Evolutionary conservation across 495 filamentous ascomycete species (phyloP).

Genomic region (Trichoderma parareesei): DNA sequence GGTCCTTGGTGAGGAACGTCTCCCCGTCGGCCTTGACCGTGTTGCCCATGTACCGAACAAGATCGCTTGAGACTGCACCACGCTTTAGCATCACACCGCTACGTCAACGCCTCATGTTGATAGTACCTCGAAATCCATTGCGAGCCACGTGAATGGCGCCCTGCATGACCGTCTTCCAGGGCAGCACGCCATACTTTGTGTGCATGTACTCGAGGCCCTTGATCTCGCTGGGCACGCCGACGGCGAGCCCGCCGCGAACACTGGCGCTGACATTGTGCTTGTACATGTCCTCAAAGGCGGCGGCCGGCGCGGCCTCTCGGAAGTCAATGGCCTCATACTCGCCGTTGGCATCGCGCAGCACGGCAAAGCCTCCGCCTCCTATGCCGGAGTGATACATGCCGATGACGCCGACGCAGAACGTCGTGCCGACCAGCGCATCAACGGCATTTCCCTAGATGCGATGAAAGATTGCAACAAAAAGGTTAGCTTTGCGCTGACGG

Average conservation of each 20-base stretch:
- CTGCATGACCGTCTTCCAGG: slow-evolving; percentile 45
- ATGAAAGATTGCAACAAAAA: not conserved
- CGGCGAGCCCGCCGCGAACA: slow-evolving; percentile 33
- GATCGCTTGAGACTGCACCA: slow-evolving; percentile 47
- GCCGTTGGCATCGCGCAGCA: slow-evolving; percentile 57
- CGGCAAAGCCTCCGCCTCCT: slow-evolving; percentile 83
- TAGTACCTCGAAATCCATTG: slow-evolving; percentile 52
- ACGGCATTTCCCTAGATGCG: slow-evolving; percentile 55
- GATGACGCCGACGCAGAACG: slow-evolving; percentile 67
- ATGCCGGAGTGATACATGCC: slow-evolving; percentile 89
- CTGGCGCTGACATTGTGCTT: slow-evolving; percentile 31
- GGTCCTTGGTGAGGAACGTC: slow-evolving; percentile 2
- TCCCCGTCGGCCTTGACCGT: slow-evolving; percentile 18
- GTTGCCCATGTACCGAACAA: slow-evolving; percentile 57
- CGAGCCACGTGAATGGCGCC: slow-evolving; percentile 70
- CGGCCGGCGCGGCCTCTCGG: slow-evolving; percentile 73
- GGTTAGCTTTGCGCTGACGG: no score
- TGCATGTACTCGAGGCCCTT: slow-evolving; percentile 71
- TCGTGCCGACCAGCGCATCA: slow-evolving; percentile 65
- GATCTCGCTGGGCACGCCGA: slow-evolving; percentile 75
- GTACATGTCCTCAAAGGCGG: slow-evolving; percentile 76
- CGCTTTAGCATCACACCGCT: slow-evolving; percentile 10
- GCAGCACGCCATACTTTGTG: slow-evolving; percentile 45
- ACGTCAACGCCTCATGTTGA: not conserved
- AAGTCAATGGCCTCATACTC: slow-evolving; percentile 75